Evolutionary conservation across 192 early-diverging fungal genomes (phyloP).

Genomic region (Radiomyces spectabilis): DNA sequence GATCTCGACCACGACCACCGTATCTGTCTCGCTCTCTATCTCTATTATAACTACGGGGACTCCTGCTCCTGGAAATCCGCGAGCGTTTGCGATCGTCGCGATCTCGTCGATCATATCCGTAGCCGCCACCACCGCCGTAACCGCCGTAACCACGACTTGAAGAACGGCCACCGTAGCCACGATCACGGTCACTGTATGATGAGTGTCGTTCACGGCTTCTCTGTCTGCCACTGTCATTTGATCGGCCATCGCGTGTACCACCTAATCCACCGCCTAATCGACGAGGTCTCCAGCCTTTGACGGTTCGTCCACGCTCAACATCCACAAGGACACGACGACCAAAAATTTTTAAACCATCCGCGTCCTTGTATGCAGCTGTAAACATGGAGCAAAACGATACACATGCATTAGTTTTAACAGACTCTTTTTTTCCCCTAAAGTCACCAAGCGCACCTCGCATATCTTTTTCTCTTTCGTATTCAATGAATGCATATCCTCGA

Average conservation of each 20-base stretch:
- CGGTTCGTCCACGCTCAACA: slow-evolving; percentile 93
- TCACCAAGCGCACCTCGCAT: too few species aligned
- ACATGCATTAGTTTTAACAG: slow-evolving; percentile 15
- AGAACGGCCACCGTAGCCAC: slow-evolving; percentile 2
- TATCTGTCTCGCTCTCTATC: slow-evolving; percentile 25
- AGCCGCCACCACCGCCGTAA: slow-evolving; percentile 3
- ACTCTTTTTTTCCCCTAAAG: slow-evolving; percentile 15
- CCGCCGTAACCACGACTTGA: too few species aligned
- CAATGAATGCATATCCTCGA: slow-evolving; percentile 92
- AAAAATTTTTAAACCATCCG: slow-evolving; percentile 82
- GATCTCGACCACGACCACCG: slow-evolving; percentile 22
- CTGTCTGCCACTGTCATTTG: slow-evolving; percentile 41
- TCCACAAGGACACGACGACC: slow-evolving; percentile 85
- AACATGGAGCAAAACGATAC: not conserved
- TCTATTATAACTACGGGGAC: slow-evolving; percentile 27
- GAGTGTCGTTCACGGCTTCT: slow-evolving; percentile 38
- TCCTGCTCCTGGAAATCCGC: slow-evolving; percentile 28
- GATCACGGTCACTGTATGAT: slow-evolving; percentile 9
- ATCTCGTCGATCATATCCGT: slow-evolving; percentile 16
- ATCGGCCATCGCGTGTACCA: slow-evolving; percentile 55
- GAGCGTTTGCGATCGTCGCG: slow-evolving; percentile 25
- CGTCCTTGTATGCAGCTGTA: slow-evolving; percentile 69
- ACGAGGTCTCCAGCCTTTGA: slow-evolving; percentile 90
- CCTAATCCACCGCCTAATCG: slow-evolving; percentile 78
- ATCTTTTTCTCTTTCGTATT: slow-evolving; percentile 84